Base-by-base conservation (phyloP, 73 alveolate genomes). In the Effrenium voratum region DNA sequence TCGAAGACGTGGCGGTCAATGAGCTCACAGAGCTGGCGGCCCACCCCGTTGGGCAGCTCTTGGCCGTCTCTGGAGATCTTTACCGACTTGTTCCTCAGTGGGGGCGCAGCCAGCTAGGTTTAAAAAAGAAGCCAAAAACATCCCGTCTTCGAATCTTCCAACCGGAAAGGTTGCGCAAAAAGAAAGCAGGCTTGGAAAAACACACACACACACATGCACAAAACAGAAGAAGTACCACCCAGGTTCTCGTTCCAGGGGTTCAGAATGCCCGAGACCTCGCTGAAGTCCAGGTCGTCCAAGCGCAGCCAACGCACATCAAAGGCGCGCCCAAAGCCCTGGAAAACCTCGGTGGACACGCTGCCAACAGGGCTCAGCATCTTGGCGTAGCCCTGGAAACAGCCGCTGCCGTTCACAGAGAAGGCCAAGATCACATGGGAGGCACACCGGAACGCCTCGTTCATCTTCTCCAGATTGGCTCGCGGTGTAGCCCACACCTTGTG, bases 321-420 rank as follows among this genome's bases (percentile, higher is more conserved):
- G 45, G 90, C 90, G 44, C 90, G 90, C 12, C 90, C 90, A 32
- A 79, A 79, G 30, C 90, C 90, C 32, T 79, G 90, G 90, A 79
- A 79, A 8, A 52, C 63, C 8, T 52, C 63, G 19, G 70, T 79
- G 70, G 66, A 45, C 8, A n/a, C 22, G 52, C 46, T 79, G 66
- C 90, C 90, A 8, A 79, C 94, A 2, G 59, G 45, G n/a, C 82
- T 26, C 81, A 85, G 81, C 94, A 85, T 85, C 46, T 85, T 85
- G 82, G 94, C 94, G 72, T 85, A 85, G 73, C 94, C 94, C 72
- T 85, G 94, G 81, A 85, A 85, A 60, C 94, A 85, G 81, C 94
- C 94, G 72, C 81, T 52, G 60, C 94, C 94, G 6, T 70, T 55
- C 40, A 50, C 94, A 59, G 94, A 85, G 60, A 85, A 85, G 47